Conservation (phyloP, 225 moss, liverwort and hornwort genomes). For the Polytrichum commune region DNA sequence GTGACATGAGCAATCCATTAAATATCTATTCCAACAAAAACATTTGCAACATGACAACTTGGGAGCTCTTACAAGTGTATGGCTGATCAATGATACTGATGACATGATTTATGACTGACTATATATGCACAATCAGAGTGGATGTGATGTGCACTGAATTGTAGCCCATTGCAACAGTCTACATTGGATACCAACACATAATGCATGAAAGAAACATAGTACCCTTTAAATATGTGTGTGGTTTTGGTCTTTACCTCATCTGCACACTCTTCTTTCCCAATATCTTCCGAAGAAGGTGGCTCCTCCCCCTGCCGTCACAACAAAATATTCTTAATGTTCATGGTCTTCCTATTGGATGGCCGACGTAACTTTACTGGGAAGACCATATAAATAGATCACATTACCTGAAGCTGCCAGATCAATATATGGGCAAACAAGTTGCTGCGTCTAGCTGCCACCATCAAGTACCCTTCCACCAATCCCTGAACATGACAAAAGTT, state of each 20-base stretch:
- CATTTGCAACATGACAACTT: not conserved
- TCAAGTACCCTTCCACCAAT: slow-evolving; percentile 84
- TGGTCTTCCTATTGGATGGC: too few relatives aligned
- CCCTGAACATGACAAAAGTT: slow-evolving; percentile 32
- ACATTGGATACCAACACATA: too few relatives aligned
- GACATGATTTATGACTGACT: too few relatives aligned
- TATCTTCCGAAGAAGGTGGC: slow-evolving; percentile 65
- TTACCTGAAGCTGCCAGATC: slow-evolving; percentile 92
- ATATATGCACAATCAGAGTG: too few relatives aligned
- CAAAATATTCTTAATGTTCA: not conserved
- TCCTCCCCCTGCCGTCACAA: slow-evolving; percentile 64
- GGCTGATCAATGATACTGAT: too few relatives aligned
- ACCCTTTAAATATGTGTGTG: too few relatives aligned
- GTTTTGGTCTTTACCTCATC: slow-evolving; percentile 26
- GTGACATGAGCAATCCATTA: slow-evolving; percentile 4
- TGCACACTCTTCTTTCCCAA: slow-evolving; percentile 52
- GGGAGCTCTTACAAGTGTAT: too few relatives aligned
- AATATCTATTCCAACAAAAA: not conserved
- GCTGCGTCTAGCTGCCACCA: slow-evolving; percentile 83
- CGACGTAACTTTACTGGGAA: too few relatives aligned
- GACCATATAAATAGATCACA: not conserved
- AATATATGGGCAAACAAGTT: slow-evolving; percentile 89
- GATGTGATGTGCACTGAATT: too few relatives aligned
- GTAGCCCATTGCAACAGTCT: too few relatives aligned
- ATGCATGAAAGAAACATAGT: too few relatives aligned